Evolutionary conservation across 1,284 basidiomycete genomes (phyloP).

Genomic region (Puccinia polysora): DNA sequence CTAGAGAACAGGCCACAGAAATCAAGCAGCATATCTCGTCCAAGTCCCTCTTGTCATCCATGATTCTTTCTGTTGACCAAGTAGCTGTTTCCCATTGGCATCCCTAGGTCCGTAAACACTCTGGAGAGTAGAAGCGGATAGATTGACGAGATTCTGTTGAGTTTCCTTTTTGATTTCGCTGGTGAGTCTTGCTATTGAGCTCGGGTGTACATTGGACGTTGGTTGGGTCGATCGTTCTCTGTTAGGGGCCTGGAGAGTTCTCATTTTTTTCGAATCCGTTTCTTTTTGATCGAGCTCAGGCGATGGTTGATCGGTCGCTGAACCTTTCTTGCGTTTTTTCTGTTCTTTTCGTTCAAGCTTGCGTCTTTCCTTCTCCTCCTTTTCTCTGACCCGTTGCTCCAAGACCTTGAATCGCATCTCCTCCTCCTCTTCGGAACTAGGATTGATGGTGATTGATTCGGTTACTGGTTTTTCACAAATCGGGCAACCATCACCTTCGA

Average conservation of each 20-base stretch:
- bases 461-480: slow-evolving; percentile 19
- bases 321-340: slow-evolving; percentile 37
- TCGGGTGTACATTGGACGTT: slow-evolving; percentile 18
- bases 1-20: too few species aligned
- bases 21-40: slow-evolving; percentile 43
- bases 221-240: slow-evolving; percentile 1
- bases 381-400: slow-evolving; percentile 25
- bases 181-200: slow-evolving; percentile 30
- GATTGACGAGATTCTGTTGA: slow-evolving; percentile 42
- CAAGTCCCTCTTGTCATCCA: slow-evolving; percentile 45
- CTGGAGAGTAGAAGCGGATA: slow-evolving; percentile 30
- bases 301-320: background rate
- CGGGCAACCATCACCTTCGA: slow-evolving; percentile 31
- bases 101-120: slow-evolving; percentile 43
- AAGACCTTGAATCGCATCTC: slow-evolving; percentile 29
- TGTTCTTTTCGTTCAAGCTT: slow-evolving; percentile 37
- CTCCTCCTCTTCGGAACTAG: slow-evolving; percentile 30
- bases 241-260: background rate
- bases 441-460: slow-evolving; percentile 37
- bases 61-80: slow-evolving; percentile 43
- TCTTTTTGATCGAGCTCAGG: too few species aligned
- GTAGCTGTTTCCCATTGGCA: slow-evolving; percentile 40
- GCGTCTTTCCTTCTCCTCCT: slow-evolving; percentile 31
- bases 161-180: slow-evolving; percentile 39
- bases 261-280: slow-evolving; percentile 2